Conservation (phyloP, 192 early-diverging fungal species). For the Chytriomyces sp. region DNA sequence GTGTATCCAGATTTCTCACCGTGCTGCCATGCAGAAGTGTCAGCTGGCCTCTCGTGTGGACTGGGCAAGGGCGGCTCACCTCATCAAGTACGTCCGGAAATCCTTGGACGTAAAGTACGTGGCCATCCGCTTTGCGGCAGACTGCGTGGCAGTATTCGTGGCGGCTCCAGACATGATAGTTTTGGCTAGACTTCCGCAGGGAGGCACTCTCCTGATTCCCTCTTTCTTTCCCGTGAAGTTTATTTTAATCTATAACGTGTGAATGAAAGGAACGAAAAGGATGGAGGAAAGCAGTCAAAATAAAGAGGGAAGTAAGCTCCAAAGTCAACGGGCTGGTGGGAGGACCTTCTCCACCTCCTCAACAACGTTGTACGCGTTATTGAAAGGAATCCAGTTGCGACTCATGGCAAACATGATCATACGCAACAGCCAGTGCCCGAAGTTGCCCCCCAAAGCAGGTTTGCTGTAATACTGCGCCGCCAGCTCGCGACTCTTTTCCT, state of each 20-base stretch:
- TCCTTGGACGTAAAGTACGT: conserved; percentile 44
- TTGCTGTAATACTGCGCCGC: conserved; percentile 14
- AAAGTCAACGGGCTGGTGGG: not conserved
- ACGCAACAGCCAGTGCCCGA: not conserved
- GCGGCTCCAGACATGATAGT: not conserved
- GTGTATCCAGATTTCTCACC: conserved; percentile 13
- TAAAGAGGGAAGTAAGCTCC: not conserved
- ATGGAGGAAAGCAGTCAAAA: not conserved
- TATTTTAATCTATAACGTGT: not conserved
- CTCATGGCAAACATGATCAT: not conserved
- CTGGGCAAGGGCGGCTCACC: conserved; percentile 26
- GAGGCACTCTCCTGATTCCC: too few species aligned
- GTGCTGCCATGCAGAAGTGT: conserved; percentile 3
- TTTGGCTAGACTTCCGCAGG: too few species aligned
- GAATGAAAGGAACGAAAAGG: not conserved
- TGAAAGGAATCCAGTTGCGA: not conserved
- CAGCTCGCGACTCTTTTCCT: conserved; percentile 10
- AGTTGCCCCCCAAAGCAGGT: not conserved
- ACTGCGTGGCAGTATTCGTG: not conserved
- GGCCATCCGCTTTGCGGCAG: conserved; percentile 19
- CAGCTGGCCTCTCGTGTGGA: not conserved
- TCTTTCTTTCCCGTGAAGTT: not conserved
- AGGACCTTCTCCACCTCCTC: not conserved
- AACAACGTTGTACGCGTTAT: too few species aligned
- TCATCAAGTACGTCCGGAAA: conserved; percentile 54